Evolutionary conservation across 345 rosid species (phyloP).

Genomic region (Carallia brachiata): DNA sequence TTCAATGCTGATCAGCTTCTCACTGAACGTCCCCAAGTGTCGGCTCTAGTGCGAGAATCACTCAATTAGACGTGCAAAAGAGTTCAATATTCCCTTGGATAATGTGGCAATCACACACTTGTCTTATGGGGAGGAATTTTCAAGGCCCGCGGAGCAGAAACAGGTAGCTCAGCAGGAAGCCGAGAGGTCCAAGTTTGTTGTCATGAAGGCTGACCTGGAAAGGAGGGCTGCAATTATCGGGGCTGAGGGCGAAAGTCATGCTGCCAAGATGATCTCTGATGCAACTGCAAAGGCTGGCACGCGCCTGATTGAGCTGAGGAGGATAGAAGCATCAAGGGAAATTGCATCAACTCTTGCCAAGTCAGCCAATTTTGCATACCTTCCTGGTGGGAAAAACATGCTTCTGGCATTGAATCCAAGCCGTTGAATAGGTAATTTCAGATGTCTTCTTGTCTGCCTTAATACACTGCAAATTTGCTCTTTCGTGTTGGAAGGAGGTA

Average conservation of each 20-base stretch:
- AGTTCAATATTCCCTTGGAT: slow-evolving; percentile 82
- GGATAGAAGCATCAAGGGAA: slow-evolving; percentile 95
- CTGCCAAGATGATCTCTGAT: slow-evolving; percentile 85
- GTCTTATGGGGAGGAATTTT: slow-evolving; percentile 89
- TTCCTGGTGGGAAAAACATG: slow-evolving; percentile 88
- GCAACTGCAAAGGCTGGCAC: slow-evolving; percentile 80
- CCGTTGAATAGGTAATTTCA: slow-evolving; percentile 29
- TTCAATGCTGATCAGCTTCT: slow-evolving; percentile 99
- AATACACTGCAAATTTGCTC: not conserved
- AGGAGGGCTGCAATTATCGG: slow-evolving; percentile 93
- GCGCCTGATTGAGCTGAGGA: slow-evolving; percentile 94
- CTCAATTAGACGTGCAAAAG: slow-evolving; percentile 71
- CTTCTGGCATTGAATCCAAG: slow-evolving; percentile 65
- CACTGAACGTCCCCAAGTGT: slow-evolving; percentile 96
- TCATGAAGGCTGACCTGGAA: slow-evolving; percentile 98
- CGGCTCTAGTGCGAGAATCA: slow-evolving; percentile 73
- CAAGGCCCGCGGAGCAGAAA: slow-evolving; percentile 93
- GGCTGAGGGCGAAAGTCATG: slow-evolving; percentile 99
- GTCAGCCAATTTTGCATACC: slow-evolving; percentile 82
- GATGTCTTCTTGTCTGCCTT: not conserved
- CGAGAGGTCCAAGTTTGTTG: slow-evolving; percentile 88
- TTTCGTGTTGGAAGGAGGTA: not conserved
- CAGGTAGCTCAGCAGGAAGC: slow-evolving; percentile 99
- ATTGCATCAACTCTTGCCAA: slow-evolving; percentile 80
- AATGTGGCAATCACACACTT: slow-evolving; percentile 96